Evolutionary conservation across 441 rosid species (phyloP).

Genomic region (Bocquillonia castaneifolia): DNA sequence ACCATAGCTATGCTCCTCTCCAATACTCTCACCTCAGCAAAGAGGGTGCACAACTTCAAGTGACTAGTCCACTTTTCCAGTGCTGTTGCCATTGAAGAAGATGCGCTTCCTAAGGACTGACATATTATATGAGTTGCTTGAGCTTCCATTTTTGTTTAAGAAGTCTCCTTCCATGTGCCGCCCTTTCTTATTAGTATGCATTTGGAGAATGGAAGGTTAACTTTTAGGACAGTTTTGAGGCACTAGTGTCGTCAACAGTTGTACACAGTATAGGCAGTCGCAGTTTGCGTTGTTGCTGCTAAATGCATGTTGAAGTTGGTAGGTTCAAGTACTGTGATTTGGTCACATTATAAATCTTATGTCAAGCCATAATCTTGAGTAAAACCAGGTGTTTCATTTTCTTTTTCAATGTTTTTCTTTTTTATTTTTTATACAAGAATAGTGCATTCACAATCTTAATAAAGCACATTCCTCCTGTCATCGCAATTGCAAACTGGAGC

Average conservation of each 20-base stretch:
- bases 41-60: slow-evolving; percentile 47
- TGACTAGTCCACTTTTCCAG: slow-evolving; percentile 26
- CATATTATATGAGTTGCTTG: neutral
- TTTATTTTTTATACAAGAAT: neutral
- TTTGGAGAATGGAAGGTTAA: neutral
- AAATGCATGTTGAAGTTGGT: neutral
- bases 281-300: neutral
- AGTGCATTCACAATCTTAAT: neutral
- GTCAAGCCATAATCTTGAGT: neutral
- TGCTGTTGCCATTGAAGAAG: neutral
- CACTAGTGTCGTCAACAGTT: neutral
- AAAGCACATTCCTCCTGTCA: too few relatives aligned
- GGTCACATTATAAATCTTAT: neutral
- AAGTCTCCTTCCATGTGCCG: neutral
- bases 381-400: neutral
- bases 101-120: neutral
- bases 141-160: neutral
- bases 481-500: too few relatives aligned
- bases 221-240: neutral
- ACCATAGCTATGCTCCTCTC: slow-evolving; percentile 87
- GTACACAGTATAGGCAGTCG: neutral
- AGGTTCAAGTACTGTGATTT: neutral
- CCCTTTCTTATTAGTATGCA: neutral
- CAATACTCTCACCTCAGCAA: slow-evolving; percentile 64
- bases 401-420: too few relatives aligned